Evolutionary conservation across 371 early-diverging fungal genomes (phyloP).

Genomic region (Funneliformis caledonium): DNA sequence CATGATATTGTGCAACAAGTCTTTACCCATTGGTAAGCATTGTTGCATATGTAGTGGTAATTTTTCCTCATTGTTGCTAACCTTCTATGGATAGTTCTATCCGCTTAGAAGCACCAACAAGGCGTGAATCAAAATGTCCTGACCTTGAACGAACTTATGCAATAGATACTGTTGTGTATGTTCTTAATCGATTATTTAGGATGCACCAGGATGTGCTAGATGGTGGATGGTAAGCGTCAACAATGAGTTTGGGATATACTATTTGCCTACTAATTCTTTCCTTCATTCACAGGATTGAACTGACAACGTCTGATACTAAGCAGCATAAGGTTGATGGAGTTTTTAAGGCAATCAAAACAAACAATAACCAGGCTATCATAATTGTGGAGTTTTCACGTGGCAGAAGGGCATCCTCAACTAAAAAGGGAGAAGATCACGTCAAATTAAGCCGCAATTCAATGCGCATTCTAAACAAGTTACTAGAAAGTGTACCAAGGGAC

Average conservation of each 20-base stretch:
- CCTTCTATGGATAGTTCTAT: conserved; percentile 16
- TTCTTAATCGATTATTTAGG: conserved; percentile 29
- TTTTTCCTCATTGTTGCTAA: background rate
- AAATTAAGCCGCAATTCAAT: conserved; percentile 24
- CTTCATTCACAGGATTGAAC: conserved; percentile 33
- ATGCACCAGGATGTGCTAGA: conserved; percentile 35
- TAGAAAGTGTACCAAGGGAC: background rate
- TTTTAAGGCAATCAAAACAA: conserved; percentile 25
- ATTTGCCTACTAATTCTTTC: background rate
- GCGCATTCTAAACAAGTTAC: conserved; percentile 7
- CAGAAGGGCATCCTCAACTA: conserved; percentile 2
- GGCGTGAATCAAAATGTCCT: conserved; percentile 17
- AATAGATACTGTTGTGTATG: conserved; percentile 31
- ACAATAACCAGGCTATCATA: conserved; percentile 15
- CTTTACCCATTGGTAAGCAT: conserved; percentile 5
- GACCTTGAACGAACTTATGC: conserved; percentile 24
- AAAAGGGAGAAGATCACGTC: background rate
- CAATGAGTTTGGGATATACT: background rate
- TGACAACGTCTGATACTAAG: conserved; percentile 17
- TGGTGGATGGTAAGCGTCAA: conserved; percentile 3
- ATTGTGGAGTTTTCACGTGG: conserved; percentile 10
- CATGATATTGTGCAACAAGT: conserved; percentile 31
- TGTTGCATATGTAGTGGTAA: conserved; percentile 10
- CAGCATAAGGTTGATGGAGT: conserved; percentile 21
- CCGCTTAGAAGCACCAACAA: conserved; percentile 20